phyloP scores from a whole-genome alignment of 805 yeast species.

The Candida easanensis region DNA sequence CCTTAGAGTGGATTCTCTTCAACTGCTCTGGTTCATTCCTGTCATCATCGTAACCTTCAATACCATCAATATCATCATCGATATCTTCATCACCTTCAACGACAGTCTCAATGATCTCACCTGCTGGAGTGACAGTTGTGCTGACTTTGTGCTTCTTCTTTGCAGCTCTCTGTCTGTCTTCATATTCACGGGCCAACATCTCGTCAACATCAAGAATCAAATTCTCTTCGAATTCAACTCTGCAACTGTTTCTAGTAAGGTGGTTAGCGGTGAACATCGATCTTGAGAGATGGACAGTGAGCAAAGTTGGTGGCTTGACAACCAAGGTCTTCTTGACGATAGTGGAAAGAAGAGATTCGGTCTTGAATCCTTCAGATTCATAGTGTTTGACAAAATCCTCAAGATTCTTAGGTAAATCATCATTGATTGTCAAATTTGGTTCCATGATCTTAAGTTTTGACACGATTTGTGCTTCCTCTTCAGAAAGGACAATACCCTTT shows the following conservation, averaged over 20 bases:
- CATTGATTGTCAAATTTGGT: conserved; percentile 50
- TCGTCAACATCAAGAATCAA: conserved; percentile 48
- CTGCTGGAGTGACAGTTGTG: conserved; percentile 13
- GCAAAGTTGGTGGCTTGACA: conserved; percentile 62
- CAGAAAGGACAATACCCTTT: conserved; percentile 13
- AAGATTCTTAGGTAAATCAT: conserved; percentile 54
- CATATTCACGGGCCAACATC: conserved; percentile 28
- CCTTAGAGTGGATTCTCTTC: conserved; percentile 25
- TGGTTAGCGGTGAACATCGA: conserved; percentile 70
- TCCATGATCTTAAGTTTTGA: conserved; percentile 35
- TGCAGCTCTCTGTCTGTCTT: conserved; percentile 25
- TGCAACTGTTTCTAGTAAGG: conserved; percentile 71
- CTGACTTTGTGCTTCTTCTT: conserved; percentile 15
- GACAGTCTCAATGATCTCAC: conserved; percentile 8
- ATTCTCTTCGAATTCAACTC: conserved; percentile 60
- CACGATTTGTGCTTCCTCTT: conserved; percentile 33
- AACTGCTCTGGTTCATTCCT: conserved; percentile 24
- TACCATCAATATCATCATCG: conserved; percentile 26
- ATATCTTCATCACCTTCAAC: conserved; percentile 19
- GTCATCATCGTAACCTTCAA: conserved; percentile 32
- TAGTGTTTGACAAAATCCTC: conserved; percentile 47
- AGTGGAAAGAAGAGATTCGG: conserved; percentile 52
- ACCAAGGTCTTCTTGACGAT: conserved; percentile 66
- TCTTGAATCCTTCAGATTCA: conserved; percentile 39
- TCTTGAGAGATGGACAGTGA: conserved; percentile 83